Evolutionary conservation across 139 green algal genomes (phyloP).

Genomic region (Gonium pectorale): DNA sequence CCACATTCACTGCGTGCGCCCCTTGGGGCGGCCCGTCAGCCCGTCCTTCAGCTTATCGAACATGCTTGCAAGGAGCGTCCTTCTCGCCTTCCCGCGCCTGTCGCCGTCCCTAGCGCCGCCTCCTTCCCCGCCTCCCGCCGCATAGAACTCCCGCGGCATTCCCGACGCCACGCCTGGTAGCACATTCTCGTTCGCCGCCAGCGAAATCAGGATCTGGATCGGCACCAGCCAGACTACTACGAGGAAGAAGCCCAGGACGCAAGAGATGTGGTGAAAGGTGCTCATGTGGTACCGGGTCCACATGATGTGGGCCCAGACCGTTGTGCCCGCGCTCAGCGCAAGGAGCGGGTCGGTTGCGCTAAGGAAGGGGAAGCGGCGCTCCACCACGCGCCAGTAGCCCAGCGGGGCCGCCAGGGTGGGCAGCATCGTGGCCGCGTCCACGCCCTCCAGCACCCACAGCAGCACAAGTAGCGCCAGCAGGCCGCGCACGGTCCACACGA

Average conservation of each 20-base stretch:
- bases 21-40: too few relatives aligned
- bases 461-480: neutral
- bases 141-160: conserved; percentile 1
- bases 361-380: conserved; percentile 8
- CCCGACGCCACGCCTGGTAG: conserved; percentile 16
- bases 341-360: neutral
- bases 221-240: conserved; percentile 18
- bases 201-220: conserved; percentile 12
- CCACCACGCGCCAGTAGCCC: conserved; percentile 24
- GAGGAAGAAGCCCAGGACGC: conserved; percentile 38
- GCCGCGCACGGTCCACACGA: neutral
- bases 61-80: conserved; percentile 13
- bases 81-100: neutral
- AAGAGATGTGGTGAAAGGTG: conserved; percentile 5
- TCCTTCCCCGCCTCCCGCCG: neutral
- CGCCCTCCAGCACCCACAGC: conserved; percentile 35
- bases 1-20: too few relatives aligned
- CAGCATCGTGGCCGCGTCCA: neutral
- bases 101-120: neutral
- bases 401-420: neutral
- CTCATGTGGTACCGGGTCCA: conserved; percentile 21
- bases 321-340: neutral
- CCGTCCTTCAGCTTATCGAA: neutral
- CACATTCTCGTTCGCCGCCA: conserved; percentile 38
- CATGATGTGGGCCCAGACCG: neutral